Conservation (phyloP, 2,329 filamentous ascomycete species). For the Aspergillaceae sp. region DNA sequence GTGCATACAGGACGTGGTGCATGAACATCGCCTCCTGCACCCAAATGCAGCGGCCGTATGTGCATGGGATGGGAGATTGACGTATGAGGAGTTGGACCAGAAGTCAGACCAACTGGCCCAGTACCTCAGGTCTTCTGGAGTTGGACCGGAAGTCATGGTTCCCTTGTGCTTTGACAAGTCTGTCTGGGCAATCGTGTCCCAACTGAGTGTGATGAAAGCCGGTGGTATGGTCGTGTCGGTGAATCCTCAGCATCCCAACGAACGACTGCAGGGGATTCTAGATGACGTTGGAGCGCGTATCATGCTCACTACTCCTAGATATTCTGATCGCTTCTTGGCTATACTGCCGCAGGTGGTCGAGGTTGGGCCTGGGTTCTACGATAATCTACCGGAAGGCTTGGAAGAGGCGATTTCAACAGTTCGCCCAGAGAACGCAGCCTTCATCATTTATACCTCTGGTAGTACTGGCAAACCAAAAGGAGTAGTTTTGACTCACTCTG, state of each 20-base stretch:
- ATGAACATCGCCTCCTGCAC: conserved; percentile 1
- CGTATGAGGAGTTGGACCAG: conserved; percentile 3
- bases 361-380: no score
- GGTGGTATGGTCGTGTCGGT: neutral
- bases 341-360: no score
- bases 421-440: no score
- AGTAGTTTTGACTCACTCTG: no score
- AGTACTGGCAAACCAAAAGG: no score
- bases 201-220: neutral
- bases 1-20: conserved; percentile 6
- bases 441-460: no score
- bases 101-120: conserved; percentile 5
- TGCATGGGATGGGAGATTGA: neutral
- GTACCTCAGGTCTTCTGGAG: conserved; percentile 4
- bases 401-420: no score
- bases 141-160: conserved; percentile 8
- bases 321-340: no score
- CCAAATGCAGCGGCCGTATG: conserved; percentile 4
- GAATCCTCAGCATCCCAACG: neutral
- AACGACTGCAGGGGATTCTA: neutral
- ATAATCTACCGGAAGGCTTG: no score
- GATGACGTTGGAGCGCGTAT: no score
- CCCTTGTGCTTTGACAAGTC: conserved; percentile 1
- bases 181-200: neutral
- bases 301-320: no score